Evolutionary conservation across 2,329 filamentous ascomycete genomes (phyloP), one percentile per base, ranked within the genome.

Genomic region (Hirsutella minnesotensis): DNA sequence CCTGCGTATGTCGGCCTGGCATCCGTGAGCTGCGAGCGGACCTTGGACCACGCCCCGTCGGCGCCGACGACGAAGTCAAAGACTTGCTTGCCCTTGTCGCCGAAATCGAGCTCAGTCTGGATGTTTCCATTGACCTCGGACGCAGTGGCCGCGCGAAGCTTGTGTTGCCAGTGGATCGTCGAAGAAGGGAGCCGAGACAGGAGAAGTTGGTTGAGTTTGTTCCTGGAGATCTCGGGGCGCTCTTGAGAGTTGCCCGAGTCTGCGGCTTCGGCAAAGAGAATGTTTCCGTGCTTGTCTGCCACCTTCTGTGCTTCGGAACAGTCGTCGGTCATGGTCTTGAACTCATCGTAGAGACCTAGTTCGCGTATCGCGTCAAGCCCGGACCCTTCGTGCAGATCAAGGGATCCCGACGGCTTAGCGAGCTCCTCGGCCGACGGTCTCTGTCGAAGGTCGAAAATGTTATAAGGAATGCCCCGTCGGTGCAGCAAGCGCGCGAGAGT

Each of bases 371-470:
- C 72, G 2, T 56, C 52, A 5, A 69, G 63, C 0, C 71, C 71
- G 1, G 63, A 61, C 5, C 59, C 49, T 1, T 60, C 56, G 49
- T 75, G 70, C 1, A 77, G 57, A 47, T 75, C 72, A 2, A 77
- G 64, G 42, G 54, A 66, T 7, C 72, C 70, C 5, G 56, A 59
- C 3, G 57, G 57, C 3, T 51, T 43, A 5, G 51, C 44, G 9
- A 61, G 47, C 15, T 56, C 53, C 3, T 49, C 51, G 0, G 49
- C 41, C 2, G 53, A 55, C 8, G 58, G 60, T 9, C 49, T 49
- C 1, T 49, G 45, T 9, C 59, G 58, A 2, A 60, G 52, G 33
- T 66, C 63, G 29, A 54, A 64, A 39, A 67, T 51, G 2, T 53
- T 60, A 42, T 54, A 58, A 4, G 54, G 53, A 35, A 65, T 52